These are phyloP conservation scores for Podospora australis DNA, from an alignment of 495 filamentous ascomycete species.

Conservation along the genomic window DNA sequence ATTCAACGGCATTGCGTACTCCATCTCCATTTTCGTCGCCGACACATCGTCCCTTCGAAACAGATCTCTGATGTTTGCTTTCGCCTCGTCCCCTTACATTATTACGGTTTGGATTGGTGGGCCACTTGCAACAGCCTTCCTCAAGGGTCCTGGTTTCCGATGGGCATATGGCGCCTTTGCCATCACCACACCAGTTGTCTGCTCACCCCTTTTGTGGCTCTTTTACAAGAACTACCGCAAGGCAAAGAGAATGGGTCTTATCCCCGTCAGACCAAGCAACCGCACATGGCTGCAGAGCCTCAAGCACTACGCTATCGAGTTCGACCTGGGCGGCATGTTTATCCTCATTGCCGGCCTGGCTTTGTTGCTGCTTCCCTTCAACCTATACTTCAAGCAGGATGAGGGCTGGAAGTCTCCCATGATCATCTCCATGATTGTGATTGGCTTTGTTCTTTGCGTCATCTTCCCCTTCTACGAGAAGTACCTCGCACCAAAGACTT, in stretches of 20 bases:
- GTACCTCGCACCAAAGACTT: slow-evolving; percentile 46
- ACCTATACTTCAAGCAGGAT: slow-evolving; percentile 38
- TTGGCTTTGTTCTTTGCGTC: slow-evolving; percentile 44
- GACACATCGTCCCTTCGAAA: slow-evolving; percentile 60
- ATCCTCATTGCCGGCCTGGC: slow-evolving; percentile 39
- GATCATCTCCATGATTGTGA: slow-evolving; percentile 50
- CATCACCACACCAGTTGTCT: slow-evolving; percentile 52
- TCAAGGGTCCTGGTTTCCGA: slow-evolving; percentile 45
- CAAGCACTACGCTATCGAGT: slow-evolving; percentile 49
- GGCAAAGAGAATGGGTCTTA: slow-evolving; percentile 48
- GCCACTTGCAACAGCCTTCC: slow-evolving; percentile 39
- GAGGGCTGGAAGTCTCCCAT: slow-evolving; percentile 46
- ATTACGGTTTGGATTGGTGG: slow-evolving; percentile 51
- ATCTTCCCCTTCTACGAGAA: slow-evolving; percentile 50
- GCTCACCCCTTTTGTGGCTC: slow-evolving; percentile 45
- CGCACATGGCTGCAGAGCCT: slow-evolving; percentile 44
- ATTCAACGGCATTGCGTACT: slow-evolving; percentile 52
- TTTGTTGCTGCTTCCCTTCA: slow-evolving; percentile 45
- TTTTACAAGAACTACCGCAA: slow-evolving; percentile 55
- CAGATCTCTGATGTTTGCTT: slow-evolving; percentile 56
- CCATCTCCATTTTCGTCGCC: slow-evolving; percentile 56
- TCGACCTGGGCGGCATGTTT: slow-evolving; percentile 41
- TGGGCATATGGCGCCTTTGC: slow-evolving; percentile 60
- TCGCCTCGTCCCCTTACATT: slow-evolving; percentile 59
- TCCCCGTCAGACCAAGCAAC: slow-evolving; percentile 38